Percentiles rank a stretch among this genome's conserved stretches.
phyloP scores from a whole-genome alignment of 2,329 filamentous ascomycete genomes.

The Paramyrothecium roridum region DNA sequence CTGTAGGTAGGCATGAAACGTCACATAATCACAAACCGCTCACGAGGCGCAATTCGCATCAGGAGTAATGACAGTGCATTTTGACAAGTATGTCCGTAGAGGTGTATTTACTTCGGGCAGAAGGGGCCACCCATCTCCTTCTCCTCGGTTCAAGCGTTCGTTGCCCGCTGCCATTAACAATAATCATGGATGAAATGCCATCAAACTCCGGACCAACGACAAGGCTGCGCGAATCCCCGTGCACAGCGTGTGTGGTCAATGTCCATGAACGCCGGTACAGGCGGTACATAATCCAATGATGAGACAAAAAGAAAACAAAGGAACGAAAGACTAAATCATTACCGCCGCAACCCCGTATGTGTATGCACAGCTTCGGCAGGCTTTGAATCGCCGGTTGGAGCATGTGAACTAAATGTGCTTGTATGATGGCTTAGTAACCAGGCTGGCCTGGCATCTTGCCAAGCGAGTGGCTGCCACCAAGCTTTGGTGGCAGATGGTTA shows the following conservation, averaged over 20 bases:
- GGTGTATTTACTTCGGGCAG: neutral
- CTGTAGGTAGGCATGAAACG: neutral
- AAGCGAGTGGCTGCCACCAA: conserved; percentile 42
- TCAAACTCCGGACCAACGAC: conserved; percentile 19
- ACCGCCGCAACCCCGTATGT: neutral
- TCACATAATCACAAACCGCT: neutral
- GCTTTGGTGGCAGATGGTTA: conserved; percentile 51
- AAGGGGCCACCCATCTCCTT: neutral
- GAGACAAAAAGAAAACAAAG: conserved; percentile 1
- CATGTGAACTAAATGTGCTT: neutral
- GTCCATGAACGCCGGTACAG: conserved; percentile 17
- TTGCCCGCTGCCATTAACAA: conserved; percentile 9
- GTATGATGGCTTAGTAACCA: conserved; percentile 39
- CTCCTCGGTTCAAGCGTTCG: neutral
- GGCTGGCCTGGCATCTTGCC: conserved; percentile 54
- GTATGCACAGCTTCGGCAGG: too few species aligned
- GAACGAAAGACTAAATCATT: neutral
- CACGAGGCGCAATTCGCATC: neutral
- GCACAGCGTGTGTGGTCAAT: conserved; percentile 8
- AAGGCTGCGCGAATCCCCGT: conserved; percentile 8
- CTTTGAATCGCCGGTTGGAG: neutral
- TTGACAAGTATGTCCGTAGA: neutral
- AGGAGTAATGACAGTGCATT: neutral
- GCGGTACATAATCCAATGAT: conserved; percentile 9
- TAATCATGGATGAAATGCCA: conserved; percentile 9